Evolutionary conservation across 2,329 filamentous ascomycete genomes (phyloP), one percentile per base, ranked within the genome.

Genomic region (Dryadomyces quercus-mongolicae): DNA sequence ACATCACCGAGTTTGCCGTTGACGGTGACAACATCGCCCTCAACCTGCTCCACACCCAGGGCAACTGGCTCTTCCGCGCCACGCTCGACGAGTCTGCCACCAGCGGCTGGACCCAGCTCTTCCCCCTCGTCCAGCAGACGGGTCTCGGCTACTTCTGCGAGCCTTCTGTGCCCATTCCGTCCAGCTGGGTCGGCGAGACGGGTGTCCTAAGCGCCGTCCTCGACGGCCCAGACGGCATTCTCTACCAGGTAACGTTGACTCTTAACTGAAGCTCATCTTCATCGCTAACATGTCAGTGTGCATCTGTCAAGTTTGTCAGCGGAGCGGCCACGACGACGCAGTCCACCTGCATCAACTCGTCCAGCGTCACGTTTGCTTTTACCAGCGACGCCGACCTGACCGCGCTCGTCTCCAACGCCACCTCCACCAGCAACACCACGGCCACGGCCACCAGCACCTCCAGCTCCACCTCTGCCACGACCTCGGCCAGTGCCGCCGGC

Each of bases 51-150:
- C 80, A 84, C 61, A 68, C 75, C 3, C 70, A 78, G 62, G 68
- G 70, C 59, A 77, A 70, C 54, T 82, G 74, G 74, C 70, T 83
- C 16, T 77, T 80, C 68, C 78, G 80, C 57, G 76, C 73, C 58
- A 82, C 78, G 13, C 68, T 74, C 20, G 78, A 80, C 60, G 60
- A 68, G 49, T 68, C 68, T 12, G 74, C 70, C 46, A 61, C 63
- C 47, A 66, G 68, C 54, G 74, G 74, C 62, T 83, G 80, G 80
- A 73, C 75, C 25, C 68, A 80, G 62, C 62, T 81, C 51, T 76
- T 73, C 61, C 75, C 74, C 34, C 73, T 79, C 53, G 67, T 80
- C 38, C 63, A 70, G 60, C 79, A 84, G 66, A 76, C 65, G 54
- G 78, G 78, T 16, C 66, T 76, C 2, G 79, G 80, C 53, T 64